Percentiles rank a stretch among this genome's conserved stretches.
Evolutionary conservation across 176 grass and related monocot species (phyloP).

Genomic region (Zizania latifolia): DNA sequence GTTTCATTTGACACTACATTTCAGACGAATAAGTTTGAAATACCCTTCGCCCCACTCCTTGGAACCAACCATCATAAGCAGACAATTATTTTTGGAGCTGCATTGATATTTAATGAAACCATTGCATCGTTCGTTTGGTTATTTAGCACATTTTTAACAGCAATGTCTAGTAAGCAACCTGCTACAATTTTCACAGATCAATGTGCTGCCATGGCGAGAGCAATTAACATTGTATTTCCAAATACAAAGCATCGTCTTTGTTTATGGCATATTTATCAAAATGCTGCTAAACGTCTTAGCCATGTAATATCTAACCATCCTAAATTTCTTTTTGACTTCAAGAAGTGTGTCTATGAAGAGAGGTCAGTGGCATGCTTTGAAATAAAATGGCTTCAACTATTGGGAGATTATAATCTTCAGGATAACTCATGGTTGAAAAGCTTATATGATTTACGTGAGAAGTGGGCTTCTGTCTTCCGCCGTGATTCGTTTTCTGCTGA

Average conservation of each 20-base stretch:
- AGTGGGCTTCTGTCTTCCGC: not conserved
- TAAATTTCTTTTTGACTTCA: slow-evolving; percentile 13
- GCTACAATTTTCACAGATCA: slow-evolving; percentile 34
- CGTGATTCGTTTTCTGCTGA: not conserved
- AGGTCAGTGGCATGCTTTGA: not conserved
- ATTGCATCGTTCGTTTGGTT: slow-evolving; percentile 30
- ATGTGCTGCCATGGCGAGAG: slow-evolving; percentile 22
- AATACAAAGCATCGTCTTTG: slow-evolving; percentile 31
- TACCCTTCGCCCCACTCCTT: slow-evolving; percentile 36
- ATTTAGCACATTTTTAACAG: slow-evolving; percentile 33
- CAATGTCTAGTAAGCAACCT: slow-evolving; percentile 39
- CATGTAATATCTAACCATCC: slow-evolving; percentile 2
- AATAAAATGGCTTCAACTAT: not conserved
- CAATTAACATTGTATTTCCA: slow-evolving; percentile 23
- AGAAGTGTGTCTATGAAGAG: slow-evolving; percentile 24
- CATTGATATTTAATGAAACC: slow-evolving; percentile 39
- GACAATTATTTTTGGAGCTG: slow-evolving; percentile 35
- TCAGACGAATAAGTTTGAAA: slow-evolving; percentile 12
- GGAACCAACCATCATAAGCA: slow-evolving; percentile 45
- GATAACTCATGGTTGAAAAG: too few relatives aligned
- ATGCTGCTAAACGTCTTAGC: slow-evolving; percentile 21
- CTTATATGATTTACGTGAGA: not conserved
- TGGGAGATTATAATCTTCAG: too few relatives aligned
- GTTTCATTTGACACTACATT: slow-evolving; percentile 47
- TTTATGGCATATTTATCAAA: slow-evolving; percentile 41